Evolutionary conservation across 352 stramenopile species (phyloP), one percentile per base, ranked within the genome.

Genomic region (Pythium pyrilobum): DNA sequence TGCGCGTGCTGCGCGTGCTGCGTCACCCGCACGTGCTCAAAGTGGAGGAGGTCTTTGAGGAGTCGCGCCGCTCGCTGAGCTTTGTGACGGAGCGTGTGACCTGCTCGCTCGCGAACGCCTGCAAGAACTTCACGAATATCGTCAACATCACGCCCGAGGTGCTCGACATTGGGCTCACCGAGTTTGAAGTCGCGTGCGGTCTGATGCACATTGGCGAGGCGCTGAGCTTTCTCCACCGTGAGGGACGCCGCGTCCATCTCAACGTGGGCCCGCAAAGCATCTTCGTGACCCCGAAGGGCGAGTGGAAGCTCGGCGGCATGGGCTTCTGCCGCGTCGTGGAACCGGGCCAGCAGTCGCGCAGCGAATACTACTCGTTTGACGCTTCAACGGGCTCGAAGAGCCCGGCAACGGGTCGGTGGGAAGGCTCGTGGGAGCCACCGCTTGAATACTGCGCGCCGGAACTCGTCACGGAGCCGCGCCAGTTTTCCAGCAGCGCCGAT

Each of bases 301-400:
- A 95, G 59, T 97, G 86, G 85, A 96, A 97, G 59, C 73, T 97
- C 16, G 87, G 85, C 21, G 87, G 89, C 11, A 92, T 96, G 76
- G 85, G 87, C 59, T 96, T 96, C 52, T 92, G 82, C 37, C 73
- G 82, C 36, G 74, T 92, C 40, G 77, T 95, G 5, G 84, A 95
- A 51, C 84, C 81, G 0, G 84, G 84, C 2, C 74, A 92, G 52
- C 87, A 62, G n/a, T 91, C 81, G 12, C 72, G 82, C 47, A 91
- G 79, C 56, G 82, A 93, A 62, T 95, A 93, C 55, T 93, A 88
- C 67, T 71, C 68, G 38, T 74, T 75, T 33, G 74, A 86, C 36
- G 41, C 60, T 9, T 83, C 73, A 10, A 83, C 72, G 4, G 81
- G 69, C 4, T 37, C 52, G n/a, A 69, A 71, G 36, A 87, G 87